A percentile compares a stretch with the other conserved stretches of the same genome.
These are phyloP conservation scores for Gossypium longicalyx DNA, from an alignment of 345 rosid species.

Conservation along the genomic window DNA sequence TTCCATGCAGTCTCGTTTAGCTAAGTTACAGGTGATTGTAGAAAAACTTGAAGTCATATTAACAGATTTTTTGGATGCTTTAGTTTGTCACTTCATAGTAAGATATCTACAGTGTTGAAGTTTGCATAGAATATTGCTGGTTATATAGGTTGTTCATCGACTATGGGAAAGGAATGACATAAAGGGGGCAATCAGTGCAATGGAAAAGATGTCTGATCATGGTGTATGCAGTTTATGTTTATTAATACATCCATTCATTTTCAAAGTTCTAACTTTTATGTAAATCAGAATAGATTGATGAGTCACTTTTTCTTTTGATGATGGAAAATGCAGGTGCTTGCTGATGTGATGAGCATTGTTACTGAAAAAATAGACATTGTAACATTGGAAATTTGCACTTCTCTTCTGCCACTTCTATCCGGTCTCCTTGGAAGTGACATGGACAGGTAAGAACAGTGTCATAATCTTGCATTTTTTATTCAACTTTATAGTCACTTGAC, in stretches of 20 bases:
- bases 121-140: constrained; percentile 18
- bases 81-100: neutral
- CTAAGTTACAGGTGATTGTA: constrained; percentile 81
- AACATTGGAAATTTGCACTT: constrained; percentile 72
- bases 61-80: neutral
- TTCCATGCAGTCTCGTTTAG: constrained; percentile 89
- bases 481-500: neutral
- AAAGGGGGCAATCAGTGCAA: constrained; percentile 60
- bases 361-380: constrained; percentile 64
- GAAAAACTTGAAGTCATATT: constrained; percentile 20
- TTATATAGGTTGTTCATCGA: constrained; percentile 69
- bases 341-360: constrained; percentile 67
- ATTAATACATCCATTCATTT: neutral
- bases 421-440: constrained; percentile 73
- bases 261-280: constrained; percentile 2
- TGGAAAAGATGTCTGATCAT: constrained; percentile 95
- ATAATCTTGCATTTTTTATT: neutral
- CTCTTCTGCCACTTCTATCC: constrained; percentile 77
- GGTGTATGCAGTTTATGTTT: constrained; percentile 46
- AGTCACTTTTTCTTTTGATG: constrained; percentile 6
- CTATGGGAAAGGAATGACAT: constrained; percentile 86
- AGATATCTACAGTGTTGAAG: neutral
- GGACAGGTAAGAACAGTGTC: constrained; percentile 59
- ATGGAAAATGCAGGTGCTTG: constrained; percentile 57
- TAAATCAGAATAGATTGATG: neutral